These are phyloP conservation scores for Leccinum griseonigrum DNA, from an alignment of 1,284 basidiomycete species.

Conservation along the genomic window DNA sequence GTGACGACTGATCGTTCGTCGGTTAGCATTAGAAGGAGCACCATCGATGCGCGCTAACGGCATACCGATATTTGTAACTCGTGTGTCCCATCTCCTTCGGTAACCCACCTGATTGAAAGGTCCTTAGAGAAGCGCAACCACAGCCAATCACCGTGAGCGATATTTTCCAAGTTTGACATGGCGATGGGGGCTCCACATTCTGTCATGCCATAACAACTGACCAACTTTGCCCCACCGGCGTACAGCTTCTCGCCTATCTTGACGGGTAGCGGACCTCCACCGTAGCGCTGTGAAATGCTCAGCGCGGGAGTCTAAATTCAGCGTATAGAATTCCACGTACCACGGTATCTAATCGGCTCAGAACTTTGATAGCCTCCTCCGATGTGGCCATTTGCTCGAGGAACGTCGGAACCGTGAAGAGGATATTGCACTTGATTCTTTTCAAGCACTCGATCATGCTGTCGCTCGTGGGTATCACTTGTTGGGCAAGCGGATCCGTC, in stretches of 20 bases:
- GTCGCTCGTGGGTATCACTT: constrained; percentile 20
- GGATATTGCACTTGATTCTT: background rate
- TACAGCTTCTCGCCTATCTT: constrained; percentile 23
- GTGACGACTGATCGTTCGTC: constrained; percentile 13
- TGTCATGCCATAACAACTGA: constrained; percentile 24
- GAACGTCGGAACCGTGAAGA: background rate
- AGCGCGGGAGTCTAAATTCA: background rate
- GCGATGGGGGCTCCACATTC: constrained; percentile 24
- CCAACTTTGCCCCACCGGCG: constrained; percentile 21
- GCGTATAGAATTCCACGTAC: background rate
- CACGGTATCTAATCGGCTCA: background rate
- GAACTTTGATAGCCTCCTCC: background rate
- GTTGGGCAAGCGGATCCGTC: constrained; percentile 9
- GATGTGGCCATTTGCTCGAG: background rate
- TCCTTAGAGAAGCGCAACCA: constrained; percentile 27
- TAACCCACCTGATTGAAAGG: constrained; percentile 25
- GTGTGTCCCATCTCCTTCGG: constrained; percentile 31
- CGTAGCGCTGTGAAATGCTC: constrained; percentile 15
- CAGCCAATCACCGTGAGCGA: constrained; percentile 28
- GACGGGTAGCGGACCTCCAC: constrained; percentile 25
- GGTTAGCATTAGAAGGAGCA: background rate
- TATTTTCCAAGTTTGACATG: background rate
- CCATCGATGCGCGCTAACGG: rapidly evolving
- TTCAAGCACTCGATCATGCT: constrained; percentile 15
- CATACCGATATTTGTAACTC: constrained; percentile 35